phyloP scores from a whole-genome alignment of 371 early-diverging fungal species.

The Mortierella sp. region DNA sequence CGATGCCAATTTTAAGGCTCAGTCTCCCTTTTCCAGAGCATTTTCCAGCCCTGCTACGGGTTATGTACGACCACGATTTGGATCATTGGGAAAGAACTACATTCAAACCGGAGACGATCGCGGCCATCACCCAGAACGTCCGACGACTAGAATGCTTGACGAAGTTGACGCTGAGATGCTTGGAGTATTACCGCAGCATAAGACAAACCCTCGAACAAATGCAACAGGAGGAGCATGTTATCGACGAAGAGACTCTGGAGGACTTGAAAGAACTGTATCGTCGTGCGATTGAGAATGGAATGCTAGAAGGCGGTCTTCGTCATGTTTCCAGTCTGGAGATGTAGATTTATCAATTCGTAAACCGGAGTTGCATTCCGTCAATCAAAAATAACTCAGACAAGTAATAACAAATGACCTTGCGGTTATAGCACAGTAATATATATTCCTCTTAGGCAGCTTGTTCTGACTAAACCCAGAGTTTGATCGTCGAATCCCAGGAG shows the following conservation, averaged over 20 bases:
- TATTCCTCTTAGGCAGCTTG: neutral
- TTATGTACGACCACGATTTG: constrained; percentile 24
- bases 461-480: constrained; percentile 82
- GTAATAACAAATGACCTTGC: neutral
- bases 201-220: neutral
- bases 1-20: constrained; percentile 10
- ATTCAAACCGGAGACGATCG: constrained; percentile 19
- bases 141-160: constrained; percentile 20
- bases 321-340: too few species aligned
- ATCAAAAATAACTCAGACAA: neutral
- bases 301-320: too few species aligned
- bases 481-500: constrained; percentile 96
- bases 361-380: too few species aligned
- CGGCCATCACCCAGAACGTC: constrained; percentile 16
- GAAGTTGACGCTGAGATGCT: constrained; percentile 9
- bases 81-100: constrained; percentile 5
- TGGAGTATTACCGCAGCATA: constrained; percentile 22
- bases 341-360: too few species aligned
- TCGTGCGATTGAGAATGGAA: constrained; percentile 6
- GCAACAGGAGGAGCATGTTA: too few species aligned
- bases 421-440: neutral
- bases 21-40: constrained; percentile 18
- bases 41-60: constrained; percentile 17
- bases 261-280: constrained; percentile 8
- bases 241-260: constrained; percentile 2